Percentiles rank a stretch among this genome's conserved stretches.
Evolutionary conservation across 2,329 filamentous ascomycete species (phyloP).

Genomic region (Colletotrichum cuscutae): DNA sequence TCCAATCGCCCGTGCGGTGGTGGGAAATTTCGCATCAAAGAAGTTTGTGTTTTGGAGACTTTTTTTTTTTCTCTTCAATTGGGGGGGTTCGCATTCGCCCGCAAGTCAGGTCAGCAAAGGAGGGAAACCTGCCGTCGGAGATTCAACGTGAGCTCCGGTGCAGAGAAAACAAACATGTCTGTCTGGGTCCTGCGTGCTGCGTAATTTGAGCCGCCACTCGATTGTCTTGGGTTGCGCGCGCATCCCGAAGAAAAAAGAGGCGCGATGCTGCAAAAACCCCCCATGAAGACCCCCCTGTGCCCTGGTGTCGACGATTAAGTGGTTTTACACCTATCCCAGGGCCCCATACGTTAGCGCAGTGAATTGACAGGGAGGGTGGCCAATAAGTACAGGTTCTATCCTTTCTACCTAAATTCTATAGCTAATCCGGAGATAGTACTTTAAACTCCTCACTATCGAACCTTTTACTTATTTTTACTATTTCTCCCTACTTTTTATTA

Average conservation of each 20-base stretch:
- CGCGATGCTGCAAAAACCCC: background rate
- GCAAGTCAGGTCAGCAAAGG: background rate
- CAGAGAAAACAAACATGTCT: background rate
- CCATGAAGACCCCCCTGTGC: background rate
- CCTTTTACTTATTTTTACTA: no score
- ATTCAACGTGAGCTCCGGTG: background rate
- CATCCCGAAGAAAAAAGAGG: background rate
- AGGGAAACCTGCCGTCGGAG: background rate
- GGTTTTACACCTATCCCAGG: no score
- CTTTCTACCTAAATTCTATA: no score
- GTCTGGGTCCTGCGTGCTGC: no score
- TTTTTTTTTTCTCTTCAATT: background rate
- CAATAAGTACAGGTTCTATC: no score
- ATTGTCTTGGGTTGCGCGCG: background rate
- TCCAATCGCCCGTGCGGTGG: background rate
- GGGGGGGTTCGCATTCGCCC: no score
- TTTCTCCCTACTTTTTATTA: no score
- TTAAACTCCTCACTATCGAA: no score
- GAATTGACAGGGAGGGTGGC: no score
- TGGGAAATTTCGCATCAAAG: background rate
- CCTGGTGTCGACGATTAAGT: background rate
- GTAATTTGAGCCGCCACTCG: background rate
- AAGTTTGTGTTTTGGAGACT: background rate
- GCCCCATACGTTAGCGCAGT: no score
- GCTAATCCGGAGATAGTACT: no score